These are phyloP conservation scores for Gracilaria gracilis DNA, from an alignment of 23 red algal species.

Conservation along the genomic window DNA sequence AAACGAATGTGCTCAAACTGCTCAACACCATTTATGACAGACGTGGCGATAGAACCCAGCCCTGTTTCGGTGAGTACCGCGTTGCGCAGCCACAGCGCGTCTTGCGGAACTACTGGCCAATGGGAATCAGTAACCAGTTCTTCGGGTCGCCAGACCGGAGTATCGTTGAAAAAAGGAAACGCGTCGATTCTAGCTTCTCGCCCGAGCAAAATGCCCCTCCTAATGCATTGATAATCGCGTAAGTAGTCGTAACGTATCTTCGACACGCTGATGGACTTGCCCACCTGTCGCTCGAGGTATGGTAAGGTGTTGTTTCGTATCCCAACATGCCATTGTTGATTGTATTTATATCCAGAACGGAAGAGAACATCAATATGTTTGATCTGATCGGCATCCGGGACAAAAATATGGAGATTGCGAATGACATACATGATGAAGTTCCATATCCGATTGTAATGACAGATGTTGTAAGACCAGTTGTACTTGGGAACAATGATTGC, in stretches of 20 bases:
- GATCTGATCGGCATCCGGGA: conserved; percentile 58
- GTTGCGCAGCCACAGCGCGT: conserved; percentile 67
- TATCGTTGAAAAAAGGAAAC: conserved; percentile 81
- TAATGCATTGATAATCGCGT: conserved; percentile 64
- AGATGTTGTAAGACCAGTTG: conserved; percentile 75
- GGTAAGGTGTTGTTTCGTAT: conserved; percentile 69
- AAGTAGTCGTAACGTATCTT: conserved; percentile 64
- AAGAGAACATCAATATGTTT: conserved; percentile 62
- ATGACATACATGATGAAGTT: conserved; percentile 73
- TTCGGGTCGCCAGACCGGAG: conserved; percentile 50
- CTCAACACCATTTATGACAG: neutral
- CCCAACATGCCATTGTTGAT: conserved; percentile 58
- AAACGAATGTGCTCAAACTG: conserved; percentile 42
- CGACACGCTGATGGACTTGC: conserved; percentile 45
- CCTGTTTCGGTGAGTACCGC: conserved; percentile 35
- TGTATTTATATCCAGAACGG: conserved; percentile 55
- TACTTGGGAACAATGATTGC: conserved; percentile 83
- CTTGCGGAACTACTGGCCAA: conserved; percentile 68
- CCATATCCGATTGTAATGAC: conserved; percentile 77
- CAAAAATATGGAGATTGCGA: conserved; percentile 59
- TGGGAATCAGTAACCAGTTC: conserved; percentile 60
- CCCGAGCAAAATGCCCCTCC: conserved; percentile 63
- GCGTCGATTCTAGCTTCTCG: conserved; percentile 73
- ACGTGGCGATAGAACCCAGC: conserved; percentile 39
- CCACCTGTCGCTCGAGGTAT: conserved; percentile 45